Evolutionary conservation across 495 filamentous ascomycete species (phyloP).

Genomic region (Penicillium arizonense): DNA sequence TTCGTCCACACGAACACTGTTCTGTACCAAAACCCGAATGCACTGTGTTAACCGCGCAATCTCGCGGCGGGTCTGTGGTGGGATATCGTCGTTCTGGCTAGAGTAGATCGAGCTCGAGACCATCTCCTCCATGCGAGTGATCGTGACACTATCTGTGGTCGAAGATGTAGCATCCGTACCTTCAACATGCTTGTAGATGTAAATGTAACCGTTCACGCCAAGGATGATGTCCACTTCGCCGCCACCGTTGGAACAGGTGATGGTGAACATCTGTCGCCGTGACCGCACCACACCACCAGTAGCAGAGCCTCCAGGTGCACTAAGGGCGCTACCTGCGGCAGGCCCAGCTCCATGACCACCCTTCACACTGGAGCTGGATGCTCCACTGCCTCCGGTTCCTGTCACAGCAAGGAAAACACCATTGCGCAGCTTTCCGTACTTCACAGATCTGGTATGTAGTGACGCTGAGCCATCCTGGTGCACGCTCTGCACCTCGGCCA

Average conservation of each 20-base stretch:
- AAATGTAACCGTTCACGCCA: conserved; percentile 95
- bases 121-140: conserved; percentile 82
- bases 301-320: conserved; percentile 15
- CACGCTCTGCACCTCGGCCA: conserved; percentile 88
- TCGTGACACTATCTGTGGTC: conserved; percentile 51
- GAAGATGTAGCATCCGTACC: conserved; percentile 51
- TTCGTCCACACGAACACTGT: conserved; percentile 85
- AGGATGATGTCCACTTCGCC: conserved; percentile 83
- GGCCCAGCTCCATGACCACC: conserved; percentile 27
- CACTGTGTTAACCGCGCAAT: conserved; percentile 80
- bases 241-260: conserved; percentile 64
- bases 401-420: conserved; percentile 80
- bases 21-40: conserved; percentile 75
- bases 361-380: conserved; percentile 31
- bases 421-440: conserved; percentile 93
- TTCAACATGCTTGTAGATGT: conserved; percentile 76
- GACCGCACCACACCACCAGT: conserved; percentile 72
- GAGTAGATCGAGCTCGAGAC: conserved; percentile 76
- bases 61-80: conserved; percentile 73
- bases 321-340: conserved; percentile 13
- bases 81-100: conserved; percentile 84
- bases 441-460: conserved; percentile 83
- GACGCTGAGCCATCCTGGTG: conserved; percentile 77
- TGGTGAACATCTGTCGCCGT: conserved; percentile 81
- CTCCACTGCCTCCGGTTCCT: conserved; percentile 73